phyloP scores from a whole-genome alignment of 2,329 filamentous ascomycete species.

The Alternaria sp. region DNA sequence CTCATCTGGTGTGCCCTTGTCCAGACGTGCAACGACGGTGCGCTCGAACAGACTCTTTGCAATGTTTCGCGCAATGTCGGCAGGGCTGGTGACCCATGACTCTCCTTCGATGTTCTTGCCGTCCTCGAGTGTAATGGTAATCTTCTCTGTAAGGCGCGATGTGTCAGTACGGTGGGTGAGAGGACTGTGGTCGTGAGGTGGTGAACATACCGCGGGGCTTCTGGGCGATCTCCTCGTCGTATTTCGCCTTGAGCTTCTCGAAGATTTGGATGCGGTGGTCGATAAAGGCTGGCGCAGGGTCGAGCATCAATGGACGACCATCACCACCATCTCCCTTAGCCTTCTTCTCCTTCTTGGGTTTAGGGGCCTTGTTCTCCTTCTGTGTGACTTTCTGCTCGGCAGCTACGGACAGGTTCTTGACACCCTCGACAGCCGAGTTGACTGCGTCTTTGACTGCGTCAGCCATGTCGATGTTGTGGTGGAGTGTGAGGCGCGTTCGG shows the following conservation, averaged over 20 bases:
- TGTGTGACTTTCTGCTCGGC: conserved; percentile 43
- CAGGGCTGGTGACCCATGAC: conserved; percentile 91
- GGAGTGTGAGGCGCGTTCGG: conserved; percentile 29
- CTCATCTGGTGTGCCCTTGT: conserved; percentile 78
- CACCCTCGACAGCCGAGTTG: conserved; percentile 62
- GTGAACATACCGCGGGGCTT: conserved; percentile 65
- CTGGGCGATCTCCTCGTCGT: conserved; percentile 76
- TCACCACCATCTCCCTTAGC: conserved; percentile 50
- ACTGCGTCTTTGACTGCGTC: conserved; percentile 60
- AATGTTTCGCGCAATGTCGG: conserved; percentile 77
- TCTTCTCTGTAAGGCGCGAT: conserved; percentile 62
- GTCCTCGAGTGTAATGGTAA: conserved; percentile 76
- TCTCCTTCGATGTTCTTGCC: conserved; percentile 76
- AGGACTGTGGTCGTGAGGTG: neutral
- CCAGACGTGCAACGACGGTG: conserved; percentile 84
- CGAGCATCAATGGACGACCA: conserved; percentile 57
- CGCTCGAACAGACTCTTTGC: conserved; percentile 86
- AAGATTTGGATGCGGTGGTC: conserved; percentile 86
- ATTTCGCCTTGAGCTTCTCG: conserved; percentile 84
- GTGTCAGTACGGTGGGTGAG: conserved; percentile 23
- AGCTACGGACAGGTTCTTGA: conserved; percentile 66
- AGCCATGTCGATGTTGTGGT: conserved; percentile 51
- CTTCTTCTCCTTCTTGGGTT: conserved; percentile 58
- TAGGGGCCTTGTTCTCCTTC: conserved; percentile 29
- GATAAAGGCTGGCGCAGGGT: conserved; percentile 75